phyloP scores from a whole-genome alignment of 1,284 basidiomycete genomes.

The Hortiboletus rubellus region DNA sequence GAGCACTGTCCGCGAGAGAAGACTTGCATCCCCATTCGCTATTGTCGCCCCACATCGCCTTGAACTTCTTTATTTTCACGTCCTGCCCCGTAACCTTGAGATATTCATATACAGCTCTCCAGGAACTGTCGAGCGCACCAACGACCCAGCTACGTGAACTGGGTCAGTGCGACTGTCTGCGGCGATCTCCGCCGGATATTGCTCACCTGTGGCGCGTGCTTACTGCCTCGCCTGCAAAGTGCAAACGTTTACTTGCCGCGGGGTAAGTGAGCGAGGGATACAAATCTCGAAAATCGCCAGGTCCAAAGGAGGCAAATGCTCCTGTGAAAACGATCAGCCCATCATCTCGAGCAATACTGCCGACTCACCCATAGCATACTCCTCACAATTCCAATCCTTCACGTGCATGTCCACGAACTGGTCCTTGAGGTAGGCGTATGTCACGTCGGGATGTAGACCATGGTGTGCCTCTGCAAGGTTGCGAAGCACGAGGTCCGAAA shows the following conservation, averaged over 20 bases:
- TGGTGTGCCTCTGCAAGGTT: constrained; percentile 17
- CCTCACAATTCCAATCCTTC: not conserved
- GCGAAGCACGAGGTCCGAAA: constrained; percentile 16
- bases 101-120: constrained; percentile 27
- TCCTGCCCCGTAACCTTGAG: constrained; percentile 17
- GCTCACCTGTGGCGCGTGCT: constrained; percentile 19
- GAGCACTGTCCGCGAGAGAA: no score
- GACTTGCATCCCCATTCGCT: constrained; percentile 17
- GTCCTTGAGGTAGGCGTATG: not conserved
- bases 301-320: constrained; percentile 14
- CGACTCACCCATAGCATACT: constrained; percentile 9
- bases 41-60: constrained; percentile 21
- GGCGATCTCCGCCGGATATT: no score
- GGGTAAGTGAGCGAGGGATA: constrained; percentile 16
- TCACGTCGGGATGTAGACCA: constrained; percentile 4
- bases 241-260: constrained; percentile 3
- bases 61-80: constrained; percentile 13
- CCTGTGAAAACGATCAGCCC: not conserved
- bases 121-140: constrained; percentile 27
- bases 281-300: constrained; percentile 12
- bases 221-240: constrained; percentile 7
- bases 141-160: constrained; percentile 20
- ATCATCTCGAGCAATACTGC: not conserved
- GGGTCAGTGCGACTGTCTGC: not conserved
- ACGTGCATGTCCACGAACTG: no score